Evolutionary conservation across 2,329 filamentous ascomycete species (phyloP), one percentile per base, ranked within the genome.

Genomic region (Sporothrix globosa): DNA sequence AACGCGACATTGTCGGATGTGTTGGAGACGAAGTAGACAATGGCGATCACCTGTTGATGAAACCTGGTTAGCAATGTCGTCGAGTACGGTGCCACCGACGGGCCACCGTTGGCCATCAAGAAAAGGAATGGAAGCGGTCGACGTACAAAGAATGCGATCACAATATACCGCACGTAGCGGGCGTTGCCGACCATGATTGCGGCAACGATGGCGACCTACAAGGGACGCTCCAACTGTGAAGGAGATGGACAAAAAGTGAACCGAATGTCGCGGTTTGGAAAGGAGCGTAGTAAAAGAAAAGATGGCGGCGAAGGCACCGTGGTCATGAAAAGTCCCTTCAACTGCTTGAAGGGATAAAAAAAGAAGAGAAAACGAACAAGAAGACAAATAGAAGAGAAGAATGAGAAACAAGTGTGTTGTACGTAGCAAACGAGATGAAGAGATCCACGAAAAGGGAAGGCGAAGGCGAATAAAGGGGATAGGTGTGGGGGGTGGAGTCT

Each of bases 21-120:
- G 74, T 83, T 82, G 70, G 92, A 91, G 77, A 97, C 88, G 81
- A 95, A 93, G 83, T 95, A 96, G 79, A 97, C 86, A 73, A 96
- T 84, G 73, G 89, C 84, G 73, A 96, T 81, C 70, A 88, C 82
- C 87, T 89, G 30, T 24, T 4, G 34, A 48, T 1, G 46, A 58
- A 30, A 50, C 44, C 44, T 48, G n/a, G 69, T 54, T 46, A 70
- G 60, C 53, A 41, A 58, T 6, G 50, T 30, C 44, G 6, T n/a
- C 14, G 46, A 19, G 4, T 17, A 7, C 21, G 17, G 17, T n/a
- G 46, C 14, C 14, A 48, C 14, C 13, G 17, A 2, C 6, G 1
- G 46, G 46, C 14, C 14, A 17, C n/a, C 17, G 39, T 7, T 3
- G 60, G 21, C 41, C 13, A 24, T 41, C 50, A 13, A 21, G 4